Evolutionary conservation across 805 yeast genomes (phyloP), one percentile per base, ranked within the genome.

Genomic region (Candida manassasensis): DNA sequence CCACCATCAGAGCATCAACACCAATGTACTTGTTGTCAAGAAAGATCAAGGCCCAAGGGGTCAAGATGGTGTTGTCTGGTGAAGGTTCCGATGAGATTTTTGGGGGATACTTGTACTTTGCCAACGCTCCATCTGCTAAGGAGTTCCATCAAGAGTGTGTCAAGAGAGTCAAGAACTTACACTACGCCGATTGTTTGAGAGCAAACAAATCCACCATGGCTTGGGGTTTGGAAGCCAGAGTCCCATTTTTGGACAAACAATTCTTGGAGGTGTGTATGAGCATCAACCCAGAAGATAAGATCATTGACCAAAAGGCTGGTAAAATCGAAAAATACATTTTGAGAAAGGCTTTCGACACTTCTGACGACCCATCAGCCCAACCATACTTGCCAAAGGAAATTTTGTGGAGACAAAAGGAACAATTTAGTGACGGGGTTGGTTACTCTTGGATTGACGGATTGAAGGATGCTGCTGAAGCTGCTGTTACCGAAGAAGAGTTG

Each of bases 181-280:
- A 93, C 67, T 80, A 80, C 50, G 87, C 97, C 43, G 99, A 93
- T 71, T 90, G 97, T 73, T 71, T 93, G 61, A 83, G 99, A 67
- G 99, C 99, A 47, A 93, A 93, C 84, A 93, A 93, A 71, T 89
- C 97, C 21, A 93, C 99, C 40, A 86, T 93, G 96, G 97, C 99
- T 29, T 93, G 99, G 99, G 99, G 99, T 64, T 77, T 93, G 46
- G 99, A 93, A 71, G 98, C 98, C 43, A 84, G 99, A 70, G 98
- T 93, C 49, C 99, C 99, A 49, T 93, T 93, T 84, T 77, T 93
- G 69, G 99, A 93, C 69, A 85, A 81, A 70, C 75, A 81, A 60
- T 93, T 93, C 77, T 71, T 93, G 63, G 86, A 90, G 54, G 77
- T 85, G 29, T 79, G 94, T 63, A 83, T 93, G 96, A 83, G 84